These are phyloP conservation scores for Aphanomyces euteiches DNA, from an alignment of 352 stramenopile genomes.

Conservation along the genomic window DNA sequence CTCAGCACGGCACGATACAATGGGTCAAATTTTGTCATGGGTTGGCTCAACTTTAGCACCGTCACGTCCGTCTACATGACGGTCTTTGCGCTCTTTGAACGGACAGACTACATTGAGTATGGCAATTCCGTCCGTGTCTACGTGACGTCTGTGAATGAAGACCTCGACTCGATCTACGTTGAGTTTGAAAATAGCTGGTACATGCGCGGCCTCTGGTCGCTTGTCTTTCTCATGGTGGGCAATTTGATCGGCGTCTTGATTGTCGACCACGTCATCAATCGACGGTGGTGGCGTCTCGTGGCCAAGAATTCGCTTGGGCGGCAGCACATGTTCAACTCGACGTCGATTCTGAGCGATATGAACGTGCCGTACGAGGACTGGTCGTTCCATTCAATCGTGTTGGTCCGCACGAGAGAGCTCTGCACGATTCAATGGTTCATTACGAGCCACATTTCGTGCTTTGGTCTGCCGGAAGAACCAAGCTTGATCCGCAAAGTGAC, in stretches of 20 bases:
- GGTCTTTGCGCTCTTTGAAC: neutral
- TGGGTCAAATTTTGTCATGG: conserved; percentile 18
- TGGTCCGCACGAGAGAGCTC: neutral
- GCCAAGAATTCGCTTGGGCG: conserved; percentile 7
- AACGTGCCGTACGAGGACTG: neutral
- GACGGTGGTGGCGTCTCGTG: conserved; percentile 13
- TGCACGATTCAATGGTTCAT: conserved; percentile 29
- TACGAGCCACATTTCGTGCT: conserved; percentile 22
- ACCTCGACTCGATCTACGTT: conserved; percentile 7
- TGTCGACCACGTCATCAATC: conserved; percentile 22
- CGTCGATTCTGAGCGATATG: conserved; percentile 24
- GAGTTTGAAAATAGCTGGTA: conserved; percentile 20
- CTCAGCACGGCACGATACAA: conserved; percentile 15
- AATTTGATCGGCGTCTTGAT: conserved; percentile 12
- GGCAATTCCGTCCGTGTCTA: conserved; percentile 5
- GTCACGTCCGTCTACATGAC: conserved; percentile 17
- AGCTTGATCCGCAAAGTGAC: neutral
- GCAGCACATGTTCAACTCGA: conserved; percentile 23
- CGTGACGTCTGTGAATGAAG: neutral
- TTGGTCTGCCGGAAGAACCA: conserved; percentile 26
- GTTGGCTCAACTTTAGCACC: conserved; percentile 20
- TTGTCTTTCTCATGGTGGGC: conserved; percentile 11
- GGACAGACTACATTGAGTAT: conserved; percentile 19
- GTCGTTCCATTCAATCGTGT: neutral
- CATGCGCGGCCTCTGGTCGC: neutral